Conservation (phyloP, 148 eudicot species). For the Rhododendron vialii region DNA sequence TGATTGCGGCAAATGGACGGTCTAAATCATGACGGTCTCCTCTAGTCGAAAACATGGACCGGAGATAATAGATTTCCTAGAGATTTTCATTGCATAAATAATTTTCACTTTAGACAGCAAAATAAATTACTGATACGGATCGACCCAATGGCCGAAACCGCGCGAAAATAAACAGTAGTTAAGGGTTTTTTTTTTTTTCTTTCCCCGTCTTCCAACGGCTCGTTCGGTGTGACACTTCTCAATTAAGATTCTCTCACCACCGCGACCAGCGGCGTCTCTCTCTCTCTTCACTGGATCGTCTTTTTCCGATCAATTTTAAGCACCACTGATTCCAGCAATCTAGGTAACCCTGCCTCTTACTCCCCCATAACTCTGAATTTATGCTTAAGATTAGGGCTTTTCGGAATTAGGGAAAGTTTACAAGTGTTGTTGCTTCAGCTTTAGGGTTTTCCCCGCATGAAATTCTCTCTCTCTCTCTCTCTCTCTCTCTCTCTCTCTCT, state of each 20-base stretch:
- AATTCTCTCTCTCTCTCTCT: background rate
- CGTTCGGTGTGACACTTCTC: background rate
- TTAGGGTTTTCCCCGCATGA: background rate
- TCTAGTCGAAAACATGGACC: no score
- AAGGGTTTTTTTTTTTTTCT: background rate
- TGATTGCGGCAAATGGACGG: background rate
- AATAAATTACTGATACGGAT: no score
- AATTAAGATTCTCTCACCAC: no score
- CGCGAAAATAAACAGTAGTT: background rate
- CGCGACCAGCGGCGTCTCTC: no score
- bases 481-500: background rate
- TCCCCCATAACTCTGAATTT: background rate
- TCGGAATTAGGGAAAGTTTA: background rate
- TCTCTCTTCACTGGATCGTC: background rate
- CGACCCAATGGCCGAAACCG: background rate
- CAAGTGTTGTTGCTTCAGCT: background rate
- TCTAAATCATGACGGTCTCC: background rate
- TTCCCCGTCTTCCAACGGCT: background rate
- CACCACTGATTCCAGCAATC: background rate
- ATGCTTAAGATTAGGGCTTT: background rate
- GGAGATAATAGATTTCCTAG: no score
- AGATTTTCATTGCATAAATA: no score
- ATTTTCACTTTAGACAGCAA: no score
- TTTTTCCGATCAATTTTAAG: background rate
- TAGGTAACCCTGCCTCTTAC: background rate